Evolutionary conservation across 2,329 filamentous ascomycete species (phyloP), one percentile per base, ranked within the genome.

Genomic region (Rutstroemia sp.): DNA sequence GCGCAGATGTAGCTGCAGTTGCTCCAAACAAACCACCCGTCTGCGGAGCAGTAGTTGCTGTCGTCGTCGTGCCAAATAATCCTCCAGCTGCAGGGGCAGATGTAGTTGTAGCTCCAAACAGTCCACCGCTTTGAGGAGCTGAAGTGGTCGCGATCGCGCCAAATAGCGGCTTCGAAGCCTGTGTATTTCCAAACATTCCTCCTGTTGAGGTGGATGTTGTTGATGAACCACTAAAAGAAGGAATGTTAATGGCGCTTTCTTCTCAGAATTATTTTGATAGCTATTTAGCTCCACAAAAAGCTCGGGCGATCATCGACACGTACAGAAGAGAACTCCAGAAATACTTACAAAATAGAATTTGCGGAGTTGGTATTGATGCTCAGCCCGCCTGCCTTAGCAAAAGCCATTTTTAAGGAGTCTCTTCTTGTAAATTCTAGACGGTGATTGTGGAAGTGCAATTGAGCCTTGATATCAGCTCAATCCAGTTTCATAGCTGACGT

Each of bases 321-420:
- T 34, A 34, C 30, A 34, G 30, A 34, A 34, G 30, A 34, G 30
- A 4, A 34, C 30, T 34, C 30, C 9, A 34, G 30, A 34, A 34
- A 12, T 17, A 73, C 77, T 69, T 64, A 80, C 78, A 78, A 78
- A 72, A 78, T 73, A 59, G 76, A 70, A 69, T 83, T 84, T 60
- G 82, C 82, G 57, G 79, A 74, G 61, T 76, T 78, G 17, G 81
- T 84, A 71, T 85, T 86, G 71, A 85, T 84, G 66, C 78, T 82
- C 61, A 85, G 75, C 67, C 79, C 80, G 61, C 75, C 78, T 59
- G 80, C 83, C 69, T 80, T 76, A 57, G 75, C 75, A 57, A 70
- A 61, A 58, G 65, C 66, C 68, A 70, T 70, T 23, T 17, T 16
- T 16, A 34, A 48, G 34, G 38, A 47, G 10, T 27, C 5, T 27